These are phyloP conservation scores for Gynandropsis gynandra DNA, from an alignment of 345 rosid genomes.

Conservation along the genomic window DNA sequence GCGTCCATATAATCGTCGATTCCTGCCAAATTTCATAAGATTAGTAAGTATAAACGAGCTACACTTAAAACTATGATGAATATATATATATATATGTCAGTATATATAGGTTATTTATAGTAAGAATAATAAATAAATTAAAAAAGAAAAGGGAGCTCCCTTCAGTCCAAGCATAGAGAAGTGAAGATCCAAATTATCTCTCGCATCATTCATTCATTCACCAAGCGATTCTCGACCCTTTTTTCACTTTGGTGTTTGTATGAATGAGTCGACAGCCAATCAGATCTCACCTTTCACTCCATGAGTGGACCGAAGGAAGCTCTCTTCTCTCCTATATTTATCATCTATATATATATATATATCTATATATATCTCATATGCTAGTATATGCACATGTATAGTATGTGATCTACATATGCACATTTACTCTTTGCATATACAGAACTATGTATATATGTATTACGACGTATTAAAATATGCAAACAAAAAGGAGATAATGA, in stretches of 20 bases:
- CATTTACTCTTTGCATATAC: slow-evolving; percentile 9
- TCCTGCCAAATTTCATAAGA: too few relatives aligned
- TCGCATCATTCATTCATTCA: slow-evolving; percentile 33
- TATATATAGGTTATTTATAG: too few relatives aligned
- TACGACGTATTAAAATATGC: too few relatives aligned
- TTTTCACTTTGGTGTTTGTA: slow-evolving; percentile 28
- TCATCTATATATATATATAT: not conserved
- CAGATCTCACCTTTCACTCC: slow-evolving; percentile 32
- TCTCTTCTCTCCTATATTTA: slow-evolving; percentile 23
- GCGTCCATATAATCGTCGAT: too few relatives aligned
- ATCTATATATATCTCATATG: too few relatives aligned
- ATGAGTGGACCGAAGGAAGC: slow-evolving; percentile 38
- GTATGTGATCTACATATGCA: not conserved
- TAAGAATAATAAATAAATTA: too few relatives aligned
- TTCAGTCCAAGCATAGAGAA: slow-evolving; percentile 36
- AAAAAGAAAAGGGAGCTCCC: slow-evolving; percentile 30
- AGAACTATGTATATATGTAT: not conserved
- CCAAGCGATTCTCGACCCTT: slow-evolving; percentile 5
- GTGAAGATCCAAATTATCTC: slow-evolving; percentile 32
- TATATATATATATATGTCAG: too few relatives aligned
- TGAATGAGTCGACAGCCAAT: slow-evolving; percentile 34
- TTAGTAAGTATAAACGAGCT: too few relatives aligned
- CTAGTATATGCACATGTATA: slow-evolving; percentile 2
- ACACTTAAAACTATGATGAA: too few relatives aligned
- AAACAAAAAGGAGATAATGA: not conserved